A percentile compares a stretch with the other conserved stretches of the same genome.
phyloP scores from a whole-genome alignment of 305 asterid species.

The Ilex paraguariensis region DNA sequence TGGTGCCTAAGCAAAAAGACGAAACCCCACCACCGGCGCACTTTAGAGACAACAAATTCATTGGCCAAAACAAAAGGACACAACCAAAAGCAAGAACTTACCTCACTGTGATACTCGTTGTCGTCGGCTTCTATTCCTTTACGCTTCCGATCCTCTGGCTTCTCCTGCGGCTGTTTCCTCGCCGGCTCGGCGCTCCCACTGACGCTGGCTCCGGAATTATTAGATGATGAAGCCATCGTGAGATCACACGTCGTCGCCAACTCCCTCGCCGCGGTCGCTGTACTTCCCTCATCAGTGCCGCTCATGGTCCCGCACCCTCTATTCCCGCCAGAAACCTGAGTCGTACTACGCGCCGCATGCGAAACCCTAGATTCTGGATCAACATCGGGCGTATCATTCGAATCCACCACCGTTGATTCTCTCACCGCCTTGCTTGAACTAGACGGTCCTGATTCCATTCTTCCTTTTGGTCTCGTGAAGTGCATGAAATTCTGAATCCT shows the following conservation, averaged over 20 bases:
- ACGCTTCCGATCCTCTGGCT: conserved; percentile 42
- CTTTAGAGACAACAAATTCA: no score
- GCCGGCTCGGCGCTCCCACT: conserved; percentile 20
- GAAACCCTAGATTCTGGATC: not conserved
- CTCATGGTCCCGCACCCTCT: conserved; percentile 14
- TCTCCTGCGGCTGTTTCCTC: conserved; percentile 8
- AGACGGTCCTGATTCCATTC: conserved; percentile 24
- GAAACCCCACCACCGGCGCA: no score
- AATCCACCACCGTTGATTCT: conserved; percentile 46
- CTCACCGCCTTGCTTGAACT: conserved; percentile 20
- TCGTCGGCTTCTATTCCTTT: conserved; percentile 48
- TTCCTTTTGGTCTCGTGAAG: conserved; percentile 44
- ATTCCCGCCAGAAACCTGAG: conserved; percentile 18
- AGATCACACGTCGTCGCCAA: conserved; percentile 19
- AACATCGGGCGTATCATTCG: conserved; percentile 36
- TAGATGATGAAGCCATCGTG: conserved; percentile 27
- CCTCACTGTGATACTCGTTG: conserved; percentile 57
- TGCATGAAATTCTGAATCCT: conserved; percentile 51
- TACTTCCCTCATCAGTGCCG: conserved; percentile 8
- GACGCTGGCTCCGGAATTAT: conserved; percentile 22
- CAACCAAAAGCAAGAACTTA: conserved; percentile 14
- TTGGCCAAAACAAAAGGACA: no score
- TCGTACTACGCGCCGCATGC: no score
- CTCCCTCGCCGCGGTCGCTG: conserved; percentile 15
- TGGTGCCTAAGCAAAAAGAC: no score